phyloP scores from a whole-genome alignment of 768 basidiomycete species.

The Serpula lacrymans region DNA sequence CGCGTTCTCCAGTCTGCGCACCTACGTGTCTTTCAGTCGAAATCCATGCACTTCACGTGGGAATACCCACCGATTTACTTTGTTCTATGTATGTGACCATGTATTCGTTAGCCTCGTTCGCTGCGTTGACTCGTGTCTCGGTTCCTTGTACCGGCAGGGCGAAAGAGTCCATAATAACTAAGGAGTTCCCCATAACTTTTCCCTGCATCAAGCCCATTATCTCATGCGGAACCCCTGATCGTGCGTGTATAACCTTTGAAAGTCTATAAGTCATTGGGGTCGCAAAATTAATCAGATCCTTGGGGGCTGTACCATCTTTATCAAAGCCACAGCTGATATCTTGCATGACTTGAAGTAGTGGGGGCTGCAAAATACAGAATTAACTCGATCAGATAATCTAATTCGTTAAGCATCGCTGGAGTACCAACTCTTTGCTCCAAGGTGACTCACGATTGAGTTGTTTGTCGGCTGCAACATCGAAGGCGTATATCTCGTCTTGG shows the following conservation, averaged over 20 bases:
- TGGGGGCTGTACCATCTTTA: slow-evolving; percentile 76
- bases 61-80: slow-evolving; percentile 63
- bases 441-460: slow-evolving; percentile 66
- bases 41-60: too few relatives aligned
- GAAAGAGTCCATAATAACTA: slow-evolving; percentile 94
- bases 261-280: slow-evolving; percentile 5
- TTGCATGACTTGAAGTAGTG: slow-evolving; percentile 87
- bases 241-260: slow-evolving; percentile 91
- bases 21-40: slow-evolving; percentile 40
- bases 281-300: neutral
- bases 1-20: slow-evolving; percentile 78
- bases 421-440: slow-evolving; percentile 82
- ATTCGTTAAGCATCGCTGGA: slow-evolving; percentile 1
- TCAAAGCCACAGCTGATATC: slow-evolving; percentile 91
- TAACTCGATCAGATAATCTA: slow-evolving; percentile 1
- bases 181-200: slow-evolving; percentile 75
- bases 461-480: slow-evolving; percentile 65
- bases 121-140: slow-evolving; percentile 96
- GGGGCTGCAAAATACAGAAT: slow-evolving; percentile 43
- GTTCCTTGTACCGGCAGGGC: slow-evolving; percentile 97
- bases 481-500: slow-evolving; percentile 79
- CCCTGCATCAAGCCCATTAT: slow-evolving; percentile 99
- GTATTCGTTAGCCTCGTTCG: slow-evolving; percentile 94
- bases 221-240: slow-evolving; percentile 95
- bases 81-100: slow-evolving; percentile 92